Evolutionary conservation across 352 stramenopile species (phyloP).

Genomic region (Phytopythium montanum): DNA sequence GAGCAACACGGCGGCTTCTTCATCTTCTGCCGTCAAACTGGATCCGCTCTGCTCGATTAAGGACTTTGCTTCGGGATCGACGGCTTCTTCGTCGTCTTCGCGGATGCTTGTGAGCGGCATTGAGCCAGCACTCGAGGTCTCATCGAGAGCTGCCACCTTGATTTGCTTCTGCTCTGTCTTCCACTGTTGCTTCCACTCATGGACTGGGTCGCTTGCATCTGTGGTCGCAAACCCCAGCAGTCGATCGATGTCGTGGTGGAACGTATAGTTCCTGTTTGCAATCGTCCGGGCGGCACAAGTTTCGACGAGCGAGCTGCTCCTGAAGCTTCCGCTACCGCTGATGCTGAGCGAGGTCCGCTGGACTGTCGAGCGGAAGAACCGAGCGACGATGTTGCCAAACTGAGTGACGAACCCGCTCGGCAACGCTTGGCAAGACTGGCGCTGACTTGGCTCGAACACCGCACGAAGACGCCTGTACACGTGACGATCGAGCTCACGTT

Average conservation of each 20-base stretch:
- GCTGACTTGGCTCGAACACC: background rate
- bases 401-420: background rate
- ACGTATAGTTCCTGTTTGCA: background rate
- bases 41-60: background rate
- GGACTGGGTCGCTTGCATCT: background rate
- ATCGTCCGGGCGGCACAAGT: slow-evolving; percentile 1
- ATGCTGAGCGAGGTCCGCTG: slow-evolving; percentile 1
- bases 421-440: background rate
- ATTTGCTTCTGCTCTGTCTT: background rate
- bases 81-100: background rate
- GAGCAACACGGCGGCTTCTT: background rate
- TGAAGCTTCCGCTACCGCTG: slow-evolving; percentile 1
- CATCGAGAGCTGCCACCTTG: background rate
- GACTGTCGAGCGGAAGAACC: background rate
- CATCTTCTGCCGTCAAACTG: background rate
- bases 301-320: background rate
- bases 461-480: background rate
- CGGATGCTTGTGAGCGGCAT: background rate
- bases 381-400: background rate
- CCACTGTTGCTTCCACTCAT: background rate
- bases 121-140: background rate
- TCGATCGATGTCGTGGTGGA: slow-evolving; percentile 2
- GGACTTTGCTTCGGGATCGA: background rate
- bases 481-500: background rate
- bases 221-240: background rate